phyloP scores from a whole-genome alignment of 176 grass and related monocot species.

The Eragrostis nindensis region DNA sequence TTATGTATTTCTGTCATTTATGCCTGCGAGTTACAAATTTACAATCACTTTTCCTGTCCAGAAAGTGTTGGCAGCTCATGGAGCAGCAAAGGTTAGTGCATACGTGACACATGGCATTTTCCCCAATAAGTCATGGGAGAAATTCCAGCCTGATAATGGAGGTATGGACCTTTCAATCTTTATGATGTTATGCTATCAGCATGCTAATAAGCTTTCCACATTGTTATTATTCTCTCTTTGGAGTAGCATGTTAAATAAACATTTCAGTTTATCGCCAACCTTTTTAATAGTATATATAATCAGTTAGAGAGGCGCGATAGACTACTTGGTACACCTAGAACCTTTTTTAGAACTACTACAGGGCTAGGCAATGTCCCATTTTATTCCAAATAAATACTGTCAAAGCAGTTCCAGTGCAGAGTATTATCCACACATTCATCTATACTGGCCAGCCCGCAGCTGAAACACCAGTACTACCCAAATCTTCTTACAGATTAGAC shows the following conservation, averaged over 20 bases:
- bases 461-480: neutral
- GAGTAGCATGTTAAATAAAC: neutral
- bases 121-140: constrained; percentile 82
- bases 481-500: neutral
- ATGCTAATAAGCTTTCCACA: constrained; percentile 23
- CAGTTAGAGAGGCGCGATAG: neutral
- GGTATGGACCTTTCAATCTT: constrained; percentile 45
- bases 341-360: neutral
- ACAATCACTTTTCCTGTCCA: constrained; percentile 46
- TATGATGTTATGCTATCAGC: constrained; percentile 29
- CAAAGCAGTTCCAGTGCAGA: neutral
- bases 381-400: neutral
- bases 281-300: constrained; percentile 20
- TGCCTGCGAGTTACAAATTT: constrained; percentile 24
- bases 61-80: constrained; percentile 93
- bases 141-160: constrained; percentile 79
- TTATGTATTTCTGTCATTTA: constrained; percentile 21
- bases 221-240: constrained; percentile 6
- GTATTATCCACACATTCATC: neutral
- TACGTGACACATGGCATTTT: constrained; percentile 96
- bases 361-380: neutral
- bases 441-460: neutral
- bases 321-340: neutral
- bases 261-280: constrained; percentile 26
- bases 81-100: constrained; percentile 94